Base-by-base conservation (phyloP, 2,329 filamentous ascomycete genomes). In the Falciphora oryzae region DNA sequence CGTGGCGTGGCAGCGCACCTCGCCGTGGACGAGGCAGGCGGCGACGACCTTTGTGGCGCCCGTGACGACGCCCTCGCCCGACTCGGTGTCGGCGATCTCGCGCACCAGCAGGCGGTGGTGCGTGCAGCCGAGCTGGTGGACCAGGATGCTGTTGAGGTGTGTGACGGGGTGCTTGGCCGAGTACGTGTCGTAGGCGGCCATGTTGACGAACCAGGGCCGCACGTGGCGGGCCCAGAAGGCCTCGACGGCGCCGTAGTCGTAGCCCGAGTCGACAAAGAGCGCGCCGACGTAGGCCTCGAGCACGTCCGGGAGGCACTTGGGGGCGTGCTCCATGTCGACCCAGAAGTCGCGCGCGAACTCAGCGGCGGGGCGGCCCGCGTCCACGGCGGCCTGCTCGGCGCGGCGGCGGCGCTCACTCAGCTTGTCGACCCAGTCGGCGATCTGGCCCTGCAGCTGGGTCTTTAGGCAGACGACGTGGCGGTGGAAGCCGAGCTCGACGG, bases 241-340 rank as follows among this genome's bases (percentile, higher is more conserved):
- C 67, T 90, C 85, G 1, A 98, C 89, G 25, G 87, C 81, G 16
- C 75, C 74, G 75, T 89, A 97, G 72, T 95, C 79, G 76, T 94
- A 98, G 59, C 83, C 80, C 0, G 91, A 90, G 75, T 99, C 95
- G 14, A 99, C 90, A 73, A 98, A 98, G 28, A 97, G 82, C 27
- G 94, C 94, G 1, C 93, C 95, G 3, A 97, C 79, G 70, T 93
- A 95, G 0, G 94, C 87, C 80, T 99, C 95, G 4, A 98, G 81
- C 53, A 97, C 85, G 74, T 99, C 95, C 0, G 93, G 86, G 7
- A 98, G 85, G 63, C 79, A 82, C 71, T 95, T 95, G 11, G 90
- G 91, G 1, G 90, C 87, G 57, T 85, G 80, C 22, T 79, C 80
- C 13, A 84, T 81, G 16, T 80, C 77, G 32, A 85, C 81, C 92